Base-by-base conservation (phyloP, 805 yeast species). In the Candida easanensis region DNA sequence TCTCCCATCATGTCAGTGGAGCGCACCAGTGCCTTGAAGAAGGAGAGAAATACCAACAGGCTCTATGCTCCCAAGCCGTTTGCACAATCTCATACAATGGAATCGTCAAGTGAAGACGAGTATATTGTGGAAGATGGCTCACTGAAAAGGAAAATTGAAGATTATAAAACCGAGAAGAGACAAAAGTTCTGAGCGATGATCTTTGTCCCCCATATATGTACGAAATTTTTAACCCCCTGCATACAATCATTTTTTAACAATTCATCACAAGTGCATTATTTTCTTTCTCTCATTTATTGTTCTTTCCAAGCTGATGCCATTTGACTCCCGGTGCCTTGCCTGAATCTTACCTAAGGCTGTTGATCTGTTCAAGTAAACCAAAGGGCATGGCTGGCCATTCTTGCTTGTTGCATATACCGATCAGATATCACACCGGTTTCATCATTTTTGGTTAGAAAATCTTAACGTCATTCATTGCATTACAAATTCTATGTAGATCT, bases 1-100 rank as follows among this genome's bases (percentile, higher is more conserved):
- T 48, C 43, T 36, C 60, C 58, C 2, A 44, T 56, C 2, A 15
- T 53, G 19, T 45, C 49, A 1, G 40, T 45, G 15, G 18, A 18
- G 25, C 37, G 26, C 32, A 18, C 15, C 16, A 25, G 22, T 33
- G 27, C 25, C 25, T 7, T 20, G 15, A 14, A 21, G 18, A 22
- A 34, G 15, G 23, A 16, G 13, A 16, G 26, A 25, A 30, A 13
- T 36, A 31, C 11, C 40, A 31, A n/a, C 37, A 22, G 21, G 8
- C 21, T 22, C 13, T 23, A 16, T 11, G 9, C 4, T 5, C 10
- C 5, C 27, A 33, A 30, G 19, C 19, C 18, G 14, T 30, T 18
- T 10, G 15, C 30, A 22, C 16, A 28, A 23, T n/a, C n/a, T 13
- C 27, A 10, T 19, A 35, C 5, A 5, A 15, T 11, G 17, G 19